Percentiles rank a stretch among this genome's conserved stretches.
Evolutionary conservation across 2,329 filamentous ascomycete species (phyloP).

Genomic region (Apiospora arundinis): DNA sequence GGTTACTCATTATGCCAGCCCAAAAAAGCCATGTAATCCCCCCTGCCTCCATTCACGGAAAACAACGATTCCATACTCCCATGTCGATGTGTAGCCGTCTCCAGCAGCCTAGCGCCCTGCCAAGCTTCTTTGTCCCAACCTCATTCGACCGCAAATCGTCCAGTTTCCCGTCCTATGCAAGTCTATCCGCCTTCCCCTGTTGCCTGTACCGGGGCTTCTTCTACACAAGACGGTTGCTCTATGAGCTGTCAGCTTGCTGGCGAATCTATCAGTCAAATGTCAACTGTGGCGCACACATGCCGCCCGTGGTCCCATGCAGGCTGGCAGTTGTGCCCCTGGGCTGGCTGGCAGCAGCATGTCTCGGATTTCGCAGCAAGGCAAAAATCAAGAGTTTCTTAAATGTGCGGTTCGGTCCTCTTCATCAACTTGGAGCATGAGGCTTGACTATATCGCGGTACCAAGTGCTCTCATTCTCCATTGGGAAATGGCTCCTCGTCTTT

Average conservation of each 20-base stretch:
- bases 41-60: background rate
- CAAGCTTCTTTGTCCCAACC: slow-evolving; percentile 7
- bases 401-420: background rate
- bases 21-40: background rate
- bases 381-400: background rate
- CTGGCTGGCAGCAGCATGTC: background rate
- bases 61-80: slow-evolving; percentile 10
- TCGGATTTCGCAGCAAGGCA: background rate
- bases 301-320: background rate
- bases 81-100: slow-evolving; percentile 1
- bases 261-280: background rate
- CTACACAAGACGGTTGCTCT: background rate
- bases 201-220: background rate
- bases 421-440: slow-evolving; percentile 9
- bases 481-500: background rate
- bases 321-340: background rate
- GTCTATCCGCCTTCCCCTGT: background rate
- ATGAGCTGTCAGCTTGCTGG: background rate
- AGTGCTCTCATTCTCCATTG: background rate
- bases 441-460: background rate
- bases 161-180: background rate
- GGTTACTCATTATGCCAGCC: background rate
- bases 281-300: background rate
- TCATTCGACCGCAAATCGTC: slow-evolving; percentile 1
- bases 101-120: background rate